Evolutionary conservation across 139 green algal genomes (phyloP), one percentile per base, ranked within the genome.

Genomic region (Yamagishiella unicocca): DNA sequence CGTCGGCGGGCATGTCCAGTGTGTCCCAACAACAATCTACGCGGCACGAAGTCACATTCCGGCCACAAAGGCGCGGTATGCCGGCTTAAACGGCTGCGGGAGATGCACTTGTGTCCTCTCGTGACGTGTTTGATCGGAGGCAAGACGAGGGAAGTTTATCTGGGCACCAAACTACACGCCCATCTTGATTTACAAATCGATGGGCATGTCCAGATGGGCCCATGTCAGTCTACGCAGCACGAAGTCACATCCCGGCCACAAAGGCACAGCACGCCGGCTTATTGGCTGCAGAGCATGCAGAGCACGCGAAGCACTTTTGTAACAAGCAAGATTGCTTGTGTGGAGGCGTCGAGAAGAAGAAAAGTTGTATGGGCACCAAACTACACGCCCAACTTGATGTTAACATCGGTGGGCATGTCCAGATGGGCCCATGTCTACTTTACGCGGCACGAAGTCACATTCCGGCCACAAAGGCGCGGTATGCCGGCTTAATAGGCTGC

Each of bases 401-500:
- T n/a, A n/a, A 27, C 50, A 31, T 80, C 43, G 38, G 76, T 42
- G 43, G 53, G 76, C 37, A 10, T 54, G 79, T 64, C 79, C 79
- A 85, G 79, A 40, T 85, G n/a, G 42, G 42, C 62, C 40, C 27
- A 2, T 14, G 4, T 40, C 75, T 53, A 0, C 29, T 85, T 0
- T 85, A 74, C 79, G 79, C 79, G 75, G 79, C 79, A 25, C 79
- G 33, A 62, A 85, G 79, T 85, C 79, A 85, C 79, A 42, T 85
- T 45, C 61, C 79, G 61, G 21, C 79, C 79, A 85, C 61, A 61
- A 85, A 62, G 61, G 40, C 61, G 31, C 74, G 74, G 79, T 24
- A 85, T 33, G 79, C 79, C 79, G 79, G 79, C 79, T 85, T 85
- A 85, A 45, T 75, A 46, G 79, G 79, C 79, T 84, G 77, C 77